Conservation (phyloP, 176 grass and related monocot species). For the Melocanna baccifera region DNA sequence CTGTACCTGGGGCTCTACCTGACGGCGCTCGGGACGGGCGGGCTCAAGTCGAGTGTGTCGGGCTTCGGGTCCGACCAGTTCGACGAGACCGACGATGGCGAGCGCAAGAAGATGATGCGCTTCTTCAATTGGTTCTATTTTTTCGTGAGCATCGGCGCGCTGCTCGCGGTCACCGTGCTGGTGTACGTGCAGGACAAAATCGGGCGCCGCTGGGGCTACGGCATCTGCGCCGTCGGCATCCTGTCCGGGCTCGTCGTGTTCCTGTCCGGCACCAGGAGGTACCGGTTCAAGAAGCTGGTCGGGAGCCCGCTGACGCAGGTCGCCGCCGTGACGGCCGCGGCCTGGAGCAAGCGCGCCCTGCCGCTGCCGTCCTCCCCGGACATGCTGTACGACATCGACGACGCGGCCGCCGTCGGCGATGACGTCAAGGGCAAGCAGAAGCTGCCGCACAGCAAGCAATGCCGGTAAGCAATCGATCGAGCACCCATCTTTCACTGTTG, state of each 20-base stretch:
- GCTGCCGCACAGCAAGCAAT: constrained; percentile 76
- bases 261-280: constrained; percentile 55
- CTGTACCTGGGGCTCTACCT: constrained; percentile 86
- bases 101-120: constrained; percentile 66
- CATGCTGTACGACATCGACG: constrained; percentile 53
- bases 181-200: constrained; percentile 94
- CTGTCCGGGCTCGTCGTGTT: constrained; percentile 54
- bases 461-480: constrained; percentile 40
- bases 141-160: constrained; percentile 88
- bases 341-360: constrained; percentile 59
- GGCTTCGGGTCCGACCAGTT: constrained; percentile 96
- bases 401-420: constrained; percentile 27
- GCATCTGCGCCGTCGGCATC: constrained; percentile 64
- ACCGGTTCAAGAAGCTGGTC: constrained; percentile 87
- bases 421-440: constrained; percentile 66
- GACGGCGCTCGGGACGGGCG: constrained; percentile 85
- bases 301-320: constrained; percentile 91
- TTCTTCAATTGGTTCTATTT: constrained; percentile 99
- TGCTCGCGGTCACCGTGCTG: constrained; percentile 81
- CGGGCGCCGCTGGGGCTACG: constrained; percentile 66
- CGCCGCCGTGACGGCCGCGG: constrained; percentile 52
- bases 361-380: constrained; percentile 60
- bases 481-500: background rate
- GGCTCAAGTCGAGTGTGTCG: constrained; percentile 94
- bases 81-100: constrained; percentile 62